These are phyloP conservation scores for Rhinocladiella mackenziei DNA, from an alignment of 2,329 filamentous ascomycete genomes.

Conservation along the genomic window DNA sequence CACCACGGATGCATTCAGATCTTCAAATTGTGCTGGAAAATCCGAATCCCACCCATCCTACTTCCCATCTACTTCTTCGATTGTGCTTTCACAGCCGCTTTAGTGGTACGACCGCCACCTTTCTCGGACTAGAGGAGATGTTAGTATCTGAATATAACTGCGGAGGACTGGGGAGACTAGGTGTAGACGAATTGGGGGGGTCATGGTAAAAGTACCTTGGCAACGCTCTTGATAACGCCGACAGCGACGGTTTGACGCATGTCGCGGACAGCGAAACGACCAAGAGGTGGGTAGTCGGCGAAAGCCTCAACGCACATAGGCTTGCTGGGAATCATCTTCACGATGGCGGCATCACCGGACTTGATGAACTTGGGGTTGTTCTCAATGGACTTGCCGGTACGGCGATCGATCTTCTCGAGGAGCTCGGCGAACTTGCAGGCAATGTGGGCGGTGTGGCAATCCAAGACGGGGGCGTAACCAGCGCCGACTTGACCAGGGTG, in stretches of 20 bases:
- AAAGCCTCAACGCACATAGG: slow-evolving; percentile 99
- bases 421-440: slow-evolving; percentile 99
- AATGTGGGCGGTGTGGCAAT: slow-evolving; percentile 99
- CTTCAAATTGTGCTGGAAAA: too few relatives aligned
- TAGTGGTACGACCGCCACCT: neutral
- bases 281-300: slow-evolving; percentile 98
- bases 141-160: slow-evolving; percentile 1
- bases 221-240: slow-evolving; percentile 70
- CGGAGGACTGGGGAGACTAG: neutral
- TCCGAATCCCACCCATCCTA: too few relatives aligned
- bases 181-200: neutral
- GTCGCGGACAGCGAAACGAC: slow-evolving; percentile 99
- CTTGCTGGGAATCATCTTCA: slow-evolving; percentile 99
- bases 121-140: slow-evolving; percentile 1
- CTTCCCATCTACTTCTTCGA: slow-evolving; percentile 4
- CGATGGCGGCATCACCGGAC: slow-evolving; percentile 99
- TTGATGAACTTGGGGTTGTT: slow-evolving; percentile 98
- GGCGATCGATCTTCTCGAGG: slow-evolving; percentile 99
- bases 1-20: too few relatives aligned
- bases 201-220: slow-evolving; percentile 1
- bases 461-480: slow-evolving; percentile 97
- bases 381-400: slow-evolving; percentile 98
- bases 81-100: neutral
- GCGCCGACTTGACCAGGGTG: slow-evolving; percentile 99
- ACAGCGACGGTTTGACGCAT: slow-evolving; percentile 57